phyloP scores from a whole-genome alignment of 2,329 filamentous ascomycete genomes.

The Penicillium sp. region DNA sequence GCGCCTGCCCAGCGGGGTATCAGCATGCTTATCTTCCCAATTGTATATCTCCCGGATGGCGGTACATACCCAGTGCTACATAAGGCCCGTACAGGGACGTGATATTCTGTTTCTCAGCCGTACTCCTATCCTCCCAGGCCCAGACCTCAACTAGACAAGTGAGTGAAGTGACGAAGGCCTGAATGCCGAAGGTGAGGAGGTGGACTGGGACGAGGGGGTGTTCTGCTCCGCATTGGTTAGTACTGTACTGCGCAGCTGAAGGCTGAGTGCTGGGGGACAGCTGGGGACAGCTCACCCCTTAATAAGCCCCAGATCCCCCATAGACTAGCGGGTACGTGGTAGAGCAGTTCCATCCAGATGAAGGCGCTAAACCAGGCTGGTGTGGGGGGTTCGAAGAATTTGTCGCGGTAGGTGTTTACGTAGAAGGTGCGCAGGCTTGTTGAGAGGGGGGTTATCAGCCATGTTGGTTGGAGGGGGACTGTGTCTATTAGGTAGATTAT shows the following conservation, averaged over 20 bases:
- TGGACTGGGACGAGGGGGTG: constrained; percentile 63
- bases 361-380: constrained; percentile 65
- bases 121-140: constrained; percentile 56
- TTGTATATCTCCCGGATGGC: too few species aligned
- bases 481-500: constrained; percentile 67
- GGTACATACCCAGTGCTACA: constrained; percentile 57
- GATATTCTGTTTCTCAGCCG: constrained; percentile 54
- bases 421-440: constrained; percentile 59
- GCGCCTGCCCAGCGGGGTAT: too few species aligned
- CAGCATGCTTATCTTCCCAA: too few species aligned
- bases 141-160: constrained; percentile 66
- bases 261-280: too few species aligned
- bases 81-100: constrained; percentile 62
- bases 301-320: constrained; percentile 63
- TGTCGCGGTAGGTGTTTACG: constrained; percentile 64
- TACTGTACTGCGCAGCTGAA: too few species aligned
- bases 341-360: constrained; percentile 62
- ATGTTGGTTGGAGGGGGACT: constrained; percentile 60
- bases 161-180: constrained; percentile 65
- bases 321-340: constrained; percentile 64
- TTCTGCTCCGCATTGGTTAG: too few species aligned
- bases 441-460: constrained; percentile 56
- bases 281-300: constrained; percentile 53
- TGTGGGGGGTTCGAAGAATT: constrained; percentile 61
- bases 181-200: constrained; percentile 62